Base-by-base conservation (phyloP, 257 asterid species). In the Ajuga chamaepitys region DNA sequence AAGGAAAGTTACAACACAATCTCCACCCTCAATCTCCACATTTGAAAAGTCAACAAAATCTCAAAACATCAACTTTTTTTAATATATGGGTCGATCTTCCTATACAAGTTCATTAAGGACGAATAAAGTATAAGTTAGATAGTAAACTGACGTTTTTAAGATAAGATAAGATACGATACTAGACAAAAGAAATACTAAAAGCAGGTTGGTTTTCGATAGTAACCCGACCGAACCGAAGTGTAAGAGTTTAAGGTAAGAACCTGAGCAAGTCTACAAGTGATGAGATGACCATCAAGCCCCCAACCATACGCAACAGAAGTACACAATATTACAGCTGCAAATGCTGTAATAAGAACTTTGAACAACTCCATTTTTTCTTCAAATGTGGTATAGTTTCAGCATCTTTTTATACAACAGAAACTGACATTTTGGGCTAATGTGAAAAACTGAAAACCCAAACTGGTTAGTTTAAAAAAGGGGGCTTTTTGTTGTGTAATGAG, bases 241-340 rank as follows among this genome's bases (percentile, higher is more conserved):
- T n/a, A n/a, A n/a, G n/a, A n/a, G n/a, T n/a, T n/a, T n/a, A n/a
- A 28, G 34, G 62, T 0, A 50, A 6, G 41, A 58, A 89, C 97
- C 95, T 87, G 91, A 47, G 98, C 96, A 53, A 91, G 80, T 55
- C 66, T 69, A 66, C 98, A 91, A 3, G 80, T 77, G 5, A 81
- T 80, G 74, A 83, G 79, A 81, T 91, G 98, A 17, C 98, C 95
- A 58, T 86, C 95, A n/a, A 71, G 17, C 7, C 96, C 98, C 98
- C 98, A 91, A 14, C 92, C 93, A 20, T 64, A 72, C 47, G 80
- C 83, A 13, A 50, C 58, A n/a, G 88, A 82, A 16, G 68, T 30
- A 20, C 64, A 71, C 3, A 74, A 47, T 67, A 86, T 6, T 72
- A 78, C 62, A 5, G 74, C 48, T 18, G 71, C 66, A 54, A 78